These are phyloP conservation scores for Calonectria pauciramosa DNA, from an alignment of 2,329 filamentous ascomycete genomes.

Conservation along the genomic window DNA sequence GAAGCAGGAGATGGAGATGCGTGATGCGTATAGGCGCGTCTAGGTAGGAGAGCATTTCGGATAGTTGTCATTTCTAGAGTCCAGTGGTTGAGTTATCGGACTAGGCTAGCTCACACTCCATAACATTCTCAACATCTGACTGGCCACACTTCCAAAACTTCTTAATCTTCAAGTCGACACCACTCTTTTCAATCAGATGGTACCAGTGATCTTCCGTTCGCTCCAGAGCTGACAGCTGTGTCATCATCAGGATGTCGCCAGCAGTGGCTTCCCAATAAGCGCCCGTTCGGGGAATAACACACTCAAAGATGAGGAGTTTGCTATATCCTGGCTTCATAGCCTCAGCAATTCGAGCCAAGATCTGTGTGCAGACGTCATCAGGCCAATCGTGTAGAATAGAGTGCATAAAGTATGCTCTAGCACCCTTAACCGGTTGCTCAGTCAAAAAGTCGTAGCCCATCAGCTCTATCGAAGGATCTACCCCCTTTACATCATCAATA, in stretches of 20 bases:
- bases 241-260: background rate
- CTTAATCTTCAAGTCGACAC: constrained; percentile 33
- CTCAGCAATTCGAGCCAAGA: constrained; percentile 46
- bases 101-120: constrained; percentile 36
- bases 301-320: constrained; percentile 32
- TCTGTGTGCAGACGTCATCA: constrained; percentile 48
- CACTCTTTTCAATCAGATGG: constrained; percentile 25
- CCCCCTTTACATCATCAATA: too few species aligned
- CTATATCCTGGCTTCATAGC: constrained; percentile 45
- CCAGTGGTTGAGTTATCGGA: background rate
- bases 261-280: background rate
- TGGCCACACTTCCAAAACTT: constrained; percentile 33
- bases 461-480: too few species aligned
- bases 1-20: too few species aligned
- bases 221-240: constrained; percentile 31
- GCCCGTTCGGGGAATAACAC: constrained; percentile 15
- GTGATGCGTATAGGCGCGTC: too few species aligned
- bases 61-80: too few species aligned
- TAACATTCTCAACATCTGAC: constrained; percentile 32
- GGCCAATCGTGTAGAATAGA: constrained; percentile 56
- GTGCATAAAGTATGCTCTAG: too few species aligned
- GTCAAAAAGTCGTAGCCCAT: too few species aligned
- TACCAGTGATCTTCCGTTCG: constrained; percentile 37
- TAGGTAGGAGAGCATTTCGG: too few species aligned
- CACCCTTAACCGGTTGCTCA: background rate